phyloP scores from a whole-genome alignment of 768 basidiomycete genomes.

The Suillus americanus region DNA sequence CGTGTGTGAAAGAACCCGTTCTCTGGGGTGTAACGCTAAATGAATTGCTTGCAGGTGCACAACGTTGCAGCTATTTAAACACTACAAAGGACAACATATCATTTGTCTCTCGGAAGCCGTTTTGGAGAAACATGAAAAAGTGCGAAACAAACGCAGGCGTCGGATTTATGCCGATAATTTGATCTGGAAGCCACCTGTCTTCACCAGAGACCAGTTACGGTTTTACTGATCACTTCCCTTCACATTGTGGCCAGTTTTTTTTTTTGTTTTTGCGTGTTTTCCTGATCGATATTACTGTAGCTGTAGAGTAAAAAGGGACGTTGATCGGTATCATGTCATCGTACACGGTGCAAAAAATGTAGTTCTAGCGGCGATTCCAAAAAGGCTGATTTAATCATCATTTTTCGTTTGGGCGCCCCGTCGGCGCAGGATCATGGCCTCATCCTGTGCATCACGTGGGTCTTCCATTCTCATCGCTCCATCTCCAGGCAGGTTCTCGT shows the following conservation, averaged over 20 bases:
- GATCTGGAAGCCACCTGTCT: conserved; percentile 94
- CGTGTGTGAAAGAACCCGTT: conserved; percentile 58
- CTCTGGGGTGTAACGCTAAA: conserved; percentile 13
- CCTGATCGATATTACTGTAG: conserved; percentile 18
- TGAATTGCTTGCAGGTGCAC: conserved; percentile 64
- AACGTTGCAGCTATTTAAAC: conserved; percentile 92
- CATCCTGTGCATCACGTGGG: conserved; percentile 10
- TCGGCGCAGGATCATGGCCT: conserved; percentile 21
- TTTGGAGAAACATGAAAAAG: conserved; percentile 87
- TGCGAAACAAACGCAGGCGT: conserved; percentile 72
- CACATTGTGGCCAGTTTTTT: neutral
- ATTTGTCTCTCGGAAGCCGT: conserved; percentile 90
- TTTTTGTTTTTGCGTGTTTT: conserved; percentile 1
- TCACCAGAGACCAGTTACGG: conserved; percentile 85
- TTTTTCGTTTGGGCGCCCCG: conserved; percentile 12
- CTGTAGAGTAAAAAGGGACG: conserved; percentile 14
- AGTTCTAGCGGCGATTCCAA: conserved; percentile 5
- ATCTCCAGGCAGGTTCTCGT: conserved; percentile 27
- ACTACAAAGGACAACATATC: conserved; percentile 92
- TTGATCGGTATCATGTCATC: conserved; percentile 13
- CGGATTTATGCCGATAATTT: conserved; percentile 79
- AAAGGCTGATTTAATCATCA: conserved; percentile 8
- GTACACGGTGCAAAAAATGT: conserved; percentile 13
- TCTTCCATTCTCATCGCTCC: conserved; percentile 15
- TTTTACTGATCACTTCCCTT: conserved; percentile 42